Evolutionary conservation across 306 rosid species (phyloP).

Genomic region (Lathyrus tuberosus): DNA sequence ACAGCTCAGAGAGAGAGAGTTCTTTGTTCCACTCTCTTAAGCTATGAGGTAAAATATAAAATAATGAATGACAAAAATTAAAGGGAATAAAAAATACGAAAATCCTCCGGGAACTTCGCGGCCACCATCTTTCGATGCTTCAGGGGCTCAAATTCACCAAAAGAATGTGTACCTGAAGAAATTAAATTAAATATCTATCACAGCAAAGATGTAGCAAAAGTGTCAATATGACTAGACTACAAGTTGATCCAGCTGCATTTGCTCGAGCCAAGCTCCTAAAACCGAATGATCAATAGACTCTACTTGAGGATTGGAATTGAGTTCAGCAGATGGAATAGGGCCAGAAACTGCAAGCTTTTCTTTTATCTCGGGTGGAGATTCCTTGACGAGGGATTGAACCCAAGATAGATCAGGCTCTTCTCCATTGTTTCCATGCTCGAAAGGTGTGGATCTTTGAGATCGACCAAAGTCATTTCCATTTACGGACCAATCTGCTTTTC

Average conservation of each 20-base stretch:
- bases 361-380: conserved; percentile 75
- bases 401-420: conserved; percentile 89
- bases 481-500: conserved; percentile 72
- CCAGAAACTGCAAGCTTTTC: conserved; percentile 59
- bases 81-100: conserved; percentile 27
- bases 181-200: conserved; percentile 53
- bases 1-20: conserved; percentile 38
- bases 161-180: conserved; percentile 48
- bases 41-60: conserved; percentile 39
- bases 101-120: conserved; percentile 34
- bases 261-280: conserved; percentile 90
- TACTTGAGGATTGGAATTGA: conserved; percentile 58
- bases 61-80: conserved; percentile 45
- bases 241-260: conserved; percentile 89
- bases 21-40: conserved; percentile 33
- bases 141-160: conserved; percentile 42
- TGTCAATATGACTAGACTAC: conserved; percentile 59
- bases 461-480: conserved; percentile 58
- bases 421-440: conserved; percentile 66
- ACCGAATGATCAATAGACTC: conserved; percentile 78
- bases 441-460: conserved; percentile 54
- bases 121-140: conserved; percentile 38
- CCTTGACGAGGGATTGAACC: conserved; percentile 90
- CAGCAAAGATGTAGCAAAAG: conserved; percentile 45
- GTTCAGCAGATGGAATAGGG: conserved; percentile 55